Evolutionary conservation across 371 early-diverging fungal species (phyloP).

Genomic region (Rhizopus microsporus): DNA sequence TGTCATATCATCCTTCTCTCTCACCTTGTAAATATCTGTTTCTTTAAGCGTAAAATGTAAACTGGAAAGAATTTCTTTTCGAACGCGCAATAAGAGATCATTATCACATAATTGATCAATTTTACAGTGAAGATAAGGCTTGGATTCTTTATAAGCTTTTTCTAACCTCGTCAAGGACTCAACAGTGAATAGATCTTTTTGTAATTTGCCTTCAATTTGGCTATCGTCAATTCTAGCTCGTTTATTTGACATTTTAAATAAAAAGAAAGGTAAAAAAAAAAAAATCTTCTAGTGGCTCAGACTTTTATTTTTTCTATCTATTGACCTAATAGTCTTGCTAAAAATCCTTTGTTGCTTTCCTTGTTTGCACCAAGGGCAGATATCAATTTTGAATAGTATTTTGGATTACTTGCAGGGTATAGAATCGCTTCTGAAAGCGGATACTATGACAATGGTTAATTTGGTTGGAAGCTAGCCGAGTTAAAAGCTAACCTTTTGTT

Average conservation of each 20-base stretch:
- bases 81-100: slow-evolving; percentile 58
- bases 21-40: slow-evolving; percentile 74
- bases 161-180: slow-evolving; percentile 22
- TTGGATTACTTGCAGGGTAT: slow-evolving; percentile 63
- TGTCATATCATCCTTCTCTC: too few relatives aligned
- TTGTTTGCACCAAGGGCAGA: slow-evolving; percentile 51
- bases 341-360: slow-evolving; percentile 46
- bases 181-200: slow-evolving; percentile 29
- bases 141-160: slow-evolving; percentile 46
- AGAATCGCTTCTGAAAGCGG: slow-evolving; percentile 57
- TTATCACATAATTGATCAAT: slow-evolving; percentile 48
- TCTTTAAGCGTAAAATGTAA: slow-evolving; percentile 74
- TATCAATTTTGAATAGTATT: slow-evolving; percentile 57
- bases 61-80: slow-evolving; percentile 60
- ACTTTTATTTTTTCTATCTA: slow-evolving; percentile 3
- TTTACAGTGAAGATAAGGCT: slow-evolving; percentile 67
- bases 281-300: slow-evolving; percentile 6
- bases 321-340: slow-evolving; percentile 23
- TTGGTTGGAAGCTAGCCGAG: neutral
- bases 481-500: slow-evolving; percentile 46
- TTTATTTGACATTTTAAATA: slow-evolving; percentile 13
- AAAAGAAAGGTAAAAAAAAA: slow-evolving; percentile 15
- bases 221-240: slow-evolving; percentile 20
- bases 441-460: slow-evolving; percentile 32
- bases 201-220: slow-evolving; percentile 28